A percentile compares a stretch with the other conserved stretches of the same genome.
These are phyloP conservation scores for Phoenix roebelenii DNA, from an alignment of 176 grass and related monocot species.

Conservation along the genomic window DNA sequence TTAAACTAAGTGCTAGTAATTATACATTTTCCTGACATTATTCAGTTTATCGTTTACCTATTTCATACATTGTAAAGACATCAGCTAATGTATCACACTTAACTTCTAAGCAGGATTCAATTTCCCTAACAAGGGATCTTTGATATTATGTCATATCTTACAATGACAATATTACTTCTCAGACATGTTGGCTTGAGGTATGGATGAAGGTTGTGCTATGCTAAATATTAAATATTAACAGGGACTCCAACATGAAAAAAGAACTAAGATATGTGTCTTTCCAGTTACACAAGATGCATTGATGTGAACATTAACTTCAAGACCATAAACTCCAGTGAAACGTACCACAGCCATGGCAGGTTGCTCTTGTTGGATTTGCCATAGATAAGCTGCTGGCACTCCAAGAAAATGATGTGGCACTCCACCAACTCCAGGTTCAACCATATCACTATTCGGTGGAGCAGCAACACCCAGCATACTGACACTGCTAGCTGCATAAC, in stretches of 20 bases:
- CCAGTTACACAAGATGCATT: too few species aligned
- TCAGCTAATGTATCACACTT: constrained; percentile 88
- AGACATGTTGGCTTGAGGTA: not conserved
- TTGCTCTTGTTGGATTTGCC: constrained; percentile 74
- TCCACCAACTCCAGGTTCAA: constrained; percentile 66
- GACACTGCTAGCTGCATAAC: constrained; percentile 50
- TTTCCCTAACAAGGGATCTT: constrained; percentile 66
- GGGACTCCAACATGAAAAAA: not conserved
- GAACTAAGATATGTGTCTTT: not conserved
- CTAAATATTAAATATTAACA: not conserved
- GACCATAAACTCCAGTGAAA: not conserved
- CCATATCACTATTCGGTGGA: constrained; percentile 17
- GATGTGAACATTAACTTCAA: too few species aligned
- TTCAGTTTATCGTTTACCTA: constrained; percentile 38
- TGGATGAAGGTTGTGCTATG: not conserved
- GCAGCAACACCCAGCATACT: constrained; percentile 26
- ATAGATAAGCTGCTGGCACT: constrained; percentile 66
- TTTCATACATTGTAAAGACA: constrained; percentile 73
- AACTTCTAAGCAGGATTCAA: constrained; percentile 79
- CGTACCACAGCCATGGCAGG: constrained; percentile 61
- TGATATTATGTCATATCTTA: constrained; percentile 83
- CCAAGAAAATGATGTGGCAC: constrained; percentile 86
- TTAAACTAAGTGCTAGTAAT: too few species aligned
- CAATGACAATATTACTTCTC: constrained; percentile 9
- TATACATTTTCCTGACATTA: not conserved